These are phyloP conservation scores for Fusarium algeriense DNA, from an alignment of 2,329 filamentous ascomycete genomes.

Conservation along the genomic window DNA sequence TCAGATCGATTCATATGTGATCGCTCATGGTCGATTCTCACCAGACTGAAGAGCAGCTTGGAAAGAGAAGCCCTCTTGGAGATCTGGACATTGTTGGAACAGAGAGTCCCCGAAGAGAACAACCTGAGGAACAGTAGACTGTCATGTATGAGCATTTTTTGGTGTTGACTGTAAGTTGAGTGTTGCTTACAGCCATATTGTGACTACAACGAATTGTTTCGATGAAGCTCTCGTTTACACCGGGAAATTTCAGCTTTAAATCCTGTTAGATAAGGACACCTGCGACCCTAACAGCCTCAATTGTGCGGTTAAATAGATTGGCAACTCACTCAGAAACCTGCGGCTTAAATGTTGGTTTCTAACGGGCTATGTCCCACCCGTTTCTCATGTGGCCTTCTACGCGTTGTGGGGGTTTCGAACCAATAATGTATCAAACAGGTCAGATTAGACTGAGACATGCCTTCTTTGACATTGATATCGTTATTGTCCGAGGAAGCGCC, in stretches of 20 bases:
- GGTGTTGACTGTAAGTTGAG: not conserved
- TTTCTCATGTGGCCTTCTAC: constrained; percentile 19
- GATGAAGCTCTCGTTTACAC: not conserved
- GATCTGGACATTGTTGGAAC: constrained; percentile 74
- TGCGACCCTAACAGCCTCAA: constrained; percentile 6
- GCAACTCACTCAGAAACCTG: constrained; percentile 5
- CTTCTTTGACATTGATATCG: not conserved
- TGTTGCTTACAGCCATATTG: constrained; percentile 42
- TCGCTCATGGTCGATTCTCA: constrained; percentile 55
- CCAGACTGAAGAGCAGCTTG: constrained; percentile 77
- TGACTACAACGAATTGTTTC: not conserved
- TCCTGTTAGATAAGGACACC: not conserved
- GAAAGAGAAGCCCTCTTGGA: constrained; percentile 78
- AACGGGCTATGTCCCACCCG: constrained; percentile 32
- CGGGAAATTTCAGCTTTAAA: constrained; percentile 3
- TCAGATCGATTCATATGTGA: not conserved
- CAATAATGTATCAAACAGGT: constrained; percentile 33
- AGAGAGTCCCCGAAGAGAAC: constrained; percentile 93
- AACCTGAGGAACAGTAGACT: constrained; percentile 76
- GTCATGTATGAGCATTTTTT: not conserved
- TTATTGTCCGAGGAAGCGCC: not conserved
- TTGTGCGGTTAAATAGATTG: constrained; percentile 24
- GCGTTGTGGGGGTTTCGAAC: constrained; percentile 40
- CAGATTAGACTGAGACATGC: constrained; percentile 15
- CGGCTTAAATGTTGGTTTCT: constrained; percentile 25